Evolutionary conservation across 179 eudicot genomes (phyloP).

Genomic region (Gypsophila paniculata): DNA sequence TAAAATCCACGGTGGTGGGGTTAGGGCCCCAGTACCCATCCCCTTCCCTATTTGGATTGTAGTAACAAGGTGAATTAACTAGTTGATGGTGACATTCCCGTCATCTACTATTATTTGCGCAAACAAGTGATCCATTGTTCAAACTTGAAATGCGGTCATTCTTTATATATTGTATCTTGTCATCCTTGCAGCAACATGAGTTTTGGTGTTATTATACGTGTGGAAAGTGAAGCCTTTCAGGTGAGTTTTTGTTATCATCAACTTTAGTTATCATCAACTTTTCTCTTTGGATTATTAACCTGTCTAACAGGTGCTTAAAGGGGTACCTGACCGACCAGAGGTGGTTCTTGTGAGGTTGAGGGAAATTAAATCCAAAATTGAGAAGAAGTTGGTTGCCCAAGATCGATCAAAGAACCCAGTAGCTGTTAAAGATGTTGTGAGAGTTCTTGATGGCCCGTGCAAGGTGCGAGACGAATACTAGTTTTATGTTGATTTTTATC

Average conservation of each 20-base stretch:
- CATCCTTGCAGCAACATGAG: constrained; percentile 61
- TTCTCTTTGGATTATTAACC: constrained; percentile 12
- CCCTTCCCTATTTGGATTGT: neutral
- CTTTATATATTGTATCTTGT: neutral
- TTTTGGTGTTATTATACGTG: constrained; percentile 95
- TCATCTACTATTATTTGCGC: neutral
- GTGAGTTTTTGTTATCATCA: constrained; percentile 30
- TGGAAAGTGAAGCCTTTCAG: constrained; percentile 98
- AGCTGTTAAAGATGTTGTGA: constrained; percentile 80
- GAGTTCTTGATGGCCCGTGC: constrained; percentile 51
- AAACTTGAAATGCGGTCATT: neutral
- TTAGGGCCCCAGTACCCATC: neutral
- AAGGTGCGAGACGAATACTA: constrained; percentile 28
- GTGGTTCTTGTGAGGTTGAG: constrained; percentile 78
- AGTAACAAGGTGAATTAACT: neutral
- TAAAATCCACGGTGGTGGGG: neutral
- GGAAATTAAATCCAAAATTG: constrained; percentile 85
- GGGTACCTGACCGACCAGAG: constrained; percentile 85
- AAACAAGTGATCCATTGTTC: neutral
- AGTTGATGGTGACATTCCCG: neutral
- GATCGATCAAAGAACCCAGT: constrained; percentile 70
- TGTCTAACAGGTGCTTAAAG: constrained; percentile 71
- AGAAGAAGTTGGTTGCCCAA: constrained; percentile 56
- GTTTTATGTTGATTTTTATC: constrained; percentile 3
- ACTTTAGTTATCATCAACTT: neutral